Evolutionary conservation across 2,329 filamentous ascomycete genomes (phyloP).

Genomic region (Diaporthe aspalathi): DNA sequence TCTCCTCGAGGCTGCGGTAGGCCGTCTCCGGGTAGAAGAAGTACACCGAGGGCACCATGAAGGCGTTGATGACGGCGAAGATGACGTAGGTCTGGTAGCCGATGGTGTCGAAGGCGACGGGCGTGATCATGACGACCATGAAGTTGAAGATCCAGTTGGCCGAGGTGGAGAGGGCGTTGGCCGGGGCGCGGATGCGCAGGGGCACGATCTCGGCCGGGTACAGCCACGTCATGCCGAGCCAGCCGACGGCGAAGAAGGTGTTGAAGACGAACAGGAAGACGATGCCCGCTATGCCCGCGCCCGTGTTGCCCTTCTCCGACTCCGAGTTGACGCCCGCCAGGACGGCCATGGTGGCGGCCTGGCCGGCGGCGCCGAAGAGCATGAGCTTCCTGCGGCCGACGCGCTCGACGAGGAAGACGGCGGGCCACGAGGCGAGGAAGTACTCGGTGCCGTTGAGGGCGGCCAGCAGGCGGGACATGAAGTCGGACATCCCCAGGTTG

Average conservation of each 20-base stretch:
- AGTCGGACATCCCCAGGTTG: conserved; percentile 61
- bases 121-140: conserved; percentile 72
- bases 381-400: conserved; percentile 77
- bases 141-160: conserved; percentile 75
- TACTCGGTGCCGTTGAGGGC: conserved; percentile 64
- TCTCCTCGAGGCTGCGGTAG: conserved; percentile 73
- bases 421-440: conserved; percentile 68
- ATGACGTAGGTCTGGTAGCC: conserved; percentile 72
- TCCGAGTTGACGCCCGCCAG: conserved; percentile 57
- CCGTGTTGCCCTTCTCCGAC: conserved; percentile 41
- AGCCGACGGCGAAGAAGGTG: conserved; percentile 64
- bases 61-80: conserved; percentile 73
- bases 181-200: conserved; percentile 63
- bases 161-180: conserved; percentile 65
- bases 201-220: conserved; percentile 69
- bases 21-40: conserved; percentile 75
- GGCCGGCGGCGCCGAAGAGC: conserved; percentile 74
- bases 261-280: conserved; percentile 64
- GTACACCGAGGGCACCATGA: conserved; percentile 68
- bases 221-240: conserved; percentile 68
- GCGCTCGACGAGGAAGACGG: conserved; percentile 71
- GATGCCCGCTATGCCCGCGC: conserved; percentile 48
- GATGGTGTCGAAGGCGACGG: conserved; percentile 68
- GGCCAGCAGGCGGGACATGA: conserved; percentile 67
- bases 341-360: conserved; percentile 75